Percentiles rank a stretch among this genome's conserved stretches.
Conservation (phyloP, 352 stramenopile genomes). For the Pythium aquatile region DNA sequence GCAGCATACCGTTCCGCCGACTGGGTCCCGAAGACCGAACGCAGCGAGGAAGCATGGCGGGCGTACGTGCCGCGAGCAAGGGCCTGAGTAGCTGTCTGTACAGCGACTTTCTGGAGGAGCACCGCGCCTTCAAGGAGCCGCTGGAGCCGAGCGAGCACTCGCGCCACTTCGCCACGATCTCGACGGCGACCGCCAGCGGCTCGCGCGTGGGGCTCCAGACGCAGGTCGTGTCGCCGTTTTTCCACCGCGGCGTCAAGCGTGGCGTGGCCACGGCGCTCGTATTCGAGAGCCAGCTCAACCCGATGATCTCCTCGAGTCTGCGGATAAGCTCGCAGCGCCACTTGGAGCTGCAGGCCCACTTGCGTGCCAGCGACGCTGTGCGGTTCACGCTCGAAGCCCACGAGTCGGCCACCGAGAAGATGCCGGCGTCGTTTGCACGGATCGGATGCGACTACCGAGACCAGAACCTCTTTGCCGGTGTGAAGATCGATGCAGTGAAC, state of each 20-base stretch:
- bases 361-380: conserved; percentile 48
- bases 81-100: conserved; percentile 68
- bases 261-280: conserved; percentile 61
- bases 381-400: conserved; percentile 75
- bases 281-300: conserved; percentile 65
- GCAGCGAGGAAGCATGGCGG: background rate
- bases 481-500: conserved; percentile 80
- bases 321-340: conserved; percentile 71
- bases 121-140: conserved; percentile 40
- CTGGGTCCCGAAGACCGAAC: background rate
- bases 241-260: conserved; percentile 63
- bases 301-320: conserved; percentile 60
- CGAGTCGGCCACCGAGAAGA: conserved; percentile 68
- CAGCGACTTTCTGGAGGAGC: conserved; percentile 60
- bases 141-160: conserved; percentile 46
- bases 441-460: conserved; percentile 71
- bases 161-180: conserved; percentile 50
- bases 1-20: conserved; percentile 3
- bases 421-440: conserved; percentile 62
- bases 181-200: conserved; percentile 51
- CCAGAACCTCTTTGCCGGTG: conserved; percentile 42
- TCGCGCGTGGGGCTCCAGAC: conserved; percentile 53
- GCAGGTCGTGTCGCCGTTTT: conserved; percentile 63
- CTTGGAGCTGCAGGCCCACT: conserved; percentile 61
- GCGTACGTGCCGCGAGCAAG: conserved; percentile 27